A percentile compares a stretch with the other conserved stretches of the same genome.
Conservation (phyloP, 352 stramenopile genomes). For the Blastocystis sp. region DNA sequence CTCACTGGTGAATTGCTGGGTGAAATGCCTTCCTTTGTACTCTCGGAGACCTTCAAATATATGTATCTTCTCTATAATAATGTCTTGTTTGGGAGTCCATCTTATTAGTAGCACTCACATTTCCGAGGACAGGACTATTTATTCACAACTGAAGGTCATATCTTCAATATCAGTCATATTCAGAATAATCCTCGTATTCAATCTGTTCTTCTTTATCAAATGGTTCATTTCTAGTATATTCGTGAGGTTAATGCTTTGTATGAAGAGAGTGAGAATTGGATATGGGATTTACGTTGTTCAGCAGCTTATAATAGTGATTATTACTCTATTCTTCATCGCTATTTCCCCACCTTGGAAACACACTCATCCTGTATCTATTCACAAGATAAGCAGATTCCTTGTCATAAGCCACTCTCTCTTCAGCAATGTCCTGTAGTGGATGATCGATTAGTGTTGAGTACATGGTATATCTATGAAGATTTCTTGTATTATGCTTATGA, state of each 20-base stretch:
- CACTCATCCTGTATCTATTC: neutral
- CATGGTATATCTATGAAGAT: conserved; percentile 14
- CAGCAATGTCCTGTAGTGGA: neutral
- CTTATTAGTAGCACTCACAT: conserved; percentile 76
- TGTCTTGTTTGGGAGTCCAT: conserved; percentile 72
- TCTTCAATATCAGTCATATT: conserved; percentile 75
- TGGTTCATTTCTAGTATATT: conserved; percentile 14
- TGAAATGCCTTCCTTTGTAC: conserved; percentile 97
- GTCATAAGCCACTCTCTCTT: neutral
- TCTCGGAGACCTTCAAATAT: conserved; percentile 98
- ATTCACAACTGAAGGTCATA: conserved; percentile 93
- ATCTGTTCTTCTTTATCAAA: neutral
- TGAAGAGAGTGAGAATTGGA: neutral
- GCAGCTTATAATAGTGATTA: conserved; percentile 21
- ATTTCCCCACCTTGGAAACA: neutral
- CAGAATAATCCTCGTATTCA: neutral
- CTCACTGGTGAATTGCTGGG: conserved; percentile 84
- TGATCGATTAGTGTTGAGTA: neutral
- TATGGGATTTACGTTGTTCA: conserved; percentile 49
- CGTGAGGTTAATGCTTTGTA: conserved; percentile 9
- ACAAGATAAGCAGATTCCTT: neutral
- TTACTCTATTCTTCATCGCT: neutral
- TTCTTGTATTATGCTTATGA: conserved; percentile 1
- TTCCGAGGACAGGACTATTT: conserved; percentile 83
- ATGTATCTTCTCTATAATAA: conserved; percentile 96